Evolutionary conservation across 345 rosid genomes (phyloP).

Genomic region (Populus euphratica): DNA sequence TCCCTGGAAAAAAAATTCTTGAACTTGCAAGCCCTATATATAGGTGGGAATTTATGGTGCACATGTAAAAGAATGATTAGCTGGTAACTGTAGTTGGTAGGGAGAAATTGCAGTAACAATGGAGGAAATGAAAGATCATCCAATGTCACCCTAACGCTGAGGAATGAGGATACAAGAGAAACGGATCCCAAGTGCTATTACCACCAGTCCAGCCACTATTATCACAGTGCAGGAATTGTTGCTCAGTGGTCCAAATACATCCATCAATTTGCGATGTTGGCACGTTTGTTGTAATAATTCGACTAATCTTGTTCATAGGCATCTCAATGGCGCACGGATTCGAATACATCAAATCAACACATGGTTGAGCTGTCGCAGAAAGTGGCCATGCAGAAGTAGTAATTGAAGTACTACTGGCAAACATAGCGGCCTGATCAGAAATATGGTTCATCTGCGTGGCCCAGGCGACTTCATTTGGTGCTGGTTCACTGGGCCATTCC

Average conservation of each 20-base stretch:
- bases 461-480: slow-evolving; percentile 27
- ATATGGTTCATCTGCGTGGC: slow-evolving; percentile 24
- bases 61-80: slow-evolving; percentile 18
- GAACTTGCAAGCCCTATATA: background rate
- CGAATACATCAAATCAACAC: slow-evolving; percentile 12
- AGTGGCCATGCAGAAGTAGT: slow-evolving; percentile 23
- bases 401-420: background rate
- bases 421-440: slow-evolving; percentile 13
- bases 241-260: slow-evolving; percentile 32
- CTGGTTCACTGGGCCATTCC: slow-evolving; percentile 28
- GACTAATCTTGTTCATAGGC: background rate
- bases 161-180: slow-evolving; percentile 38
- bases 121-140: background rate
- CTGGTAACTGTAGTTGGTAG: background rate
- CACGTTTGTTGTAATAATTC: slow-evolving; percentile 1
- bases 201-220: slow-evolving; percentile 23
- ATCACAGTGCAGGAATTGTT: slow-evolving; percentile 30
- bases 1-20: background rate
- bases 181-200: slow-evolving; percentile 42
- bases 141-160: slow-evolving; percentile 32
- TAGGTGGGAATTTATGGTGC: background rate
- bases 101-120: background rate
- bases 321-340: slow-evolving; percentile 17
- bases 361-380: slow-evolving; percentile 5
- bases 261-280: slow-evolving; percentile 29